These are phyloP conservation scores for Naganishia randhawae DNA, from an alignment of 768 basidiomycete species.

Conservation along the genomic window DNA sequence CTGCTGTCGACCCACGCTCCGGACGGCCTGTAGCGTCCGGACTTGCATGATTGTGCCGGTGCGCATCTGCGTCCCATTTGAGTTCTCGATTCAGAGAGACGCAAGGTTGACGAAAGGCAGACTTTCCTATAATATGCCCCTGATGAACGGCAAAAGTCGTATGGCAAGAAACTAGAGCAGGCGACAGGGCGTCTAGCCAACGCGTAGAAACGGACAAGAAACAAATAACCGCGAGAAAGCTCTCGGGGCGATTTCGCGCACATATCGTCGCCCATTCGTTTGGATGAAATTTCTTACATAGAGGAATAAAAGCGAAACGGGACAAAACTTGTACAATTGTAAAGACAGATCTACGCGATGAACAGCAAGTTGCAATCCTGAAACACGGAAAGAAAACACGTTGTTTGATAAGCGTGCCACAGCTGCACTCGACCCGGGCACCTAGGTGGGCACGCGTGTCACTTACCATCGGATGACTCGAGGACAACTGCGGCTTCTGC, in stretches of 20 bases:
- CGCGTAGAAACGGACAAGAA: no score
- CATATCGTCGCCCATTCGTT: no score
- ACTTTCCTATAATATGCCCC: no score
- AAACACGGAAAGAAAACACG: neutral
- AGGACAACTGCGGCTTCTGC: constrained; percentile 53
- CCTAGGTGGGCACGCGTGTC: no score
- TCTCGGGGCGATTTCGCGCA: no score
- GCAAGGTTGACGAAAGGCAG: no score
- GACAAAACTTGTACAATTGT: neutral
- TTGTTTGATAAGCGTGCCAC: neutral
- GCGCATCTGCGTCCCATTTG: no score
- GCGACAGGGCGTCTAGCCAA: no score
- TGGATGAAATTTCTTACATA: neutral
- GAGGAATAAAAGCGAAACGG: neutral
- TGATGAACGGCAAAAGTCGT: no score
- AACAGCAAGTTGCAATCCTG: constrained; percentile 27
- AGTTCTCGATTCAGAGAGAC: no score
- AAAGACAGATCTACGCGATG: neutral
- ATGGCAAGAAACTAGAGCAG: no score
- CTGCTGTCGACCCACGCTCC: constrained; percentile 49
- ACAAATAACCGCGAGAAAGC: no score
- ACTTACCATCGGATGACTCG: constrained; percentile 44
- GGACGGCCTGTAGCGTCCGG: constrained; percentile 32
- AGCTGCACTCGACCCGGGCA: neutral
- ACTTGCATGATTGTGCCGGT: neutral